A percentile compares a stretch with the other conserved stretches of the same genome.
These are phyloP conservation scores for Ilex aquifolium DNA, from an alignment of 257 asterid species.

Conservation along the genomic window DNA sequence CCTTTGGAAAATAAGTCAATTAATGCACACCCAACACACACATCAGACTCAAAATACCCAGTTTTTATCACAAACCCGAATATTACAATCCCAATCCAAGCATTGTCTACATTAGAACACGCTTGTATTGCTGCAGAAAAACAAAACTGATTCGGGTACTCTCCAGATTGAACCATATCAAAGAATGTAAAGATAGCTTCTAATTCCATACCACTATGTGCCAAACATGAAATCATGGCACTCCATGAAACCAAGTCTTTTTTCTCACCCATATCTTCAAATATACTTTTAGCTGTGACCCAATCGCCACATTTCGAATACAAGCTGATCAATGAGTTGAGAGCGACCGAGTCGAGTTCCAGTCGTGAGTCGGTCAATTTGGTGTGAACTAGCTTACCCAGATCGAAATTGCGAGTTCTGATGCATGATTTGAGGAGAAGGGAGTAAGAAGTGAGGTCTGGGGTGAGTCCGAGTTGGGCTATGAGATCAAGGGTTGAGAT, in stretches of 20 bases:
- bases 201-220: slow-evolving; percentile 36
- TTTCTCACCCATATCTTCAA: slow-evolving; percentile 46
- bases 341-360: slow-evolving; percentile 49
- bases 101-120: slow-evolving; percentile 45
- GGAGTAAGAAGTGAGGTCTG: slow-evolving; percentile 72
- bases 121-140: slow-evolving; percentile 71
- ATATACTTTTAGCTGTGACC: slow-evolving; percentile 53
- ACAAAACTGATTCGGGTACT: slow-evolving; percentile 71
- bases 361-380: slow-evolving; percentile 37
- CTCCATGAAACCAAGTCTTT: slow-evolving; percentile 89
- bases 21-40: slow-evolving; percentile 82
- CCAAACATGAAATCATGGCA: slow-evolving; percentile 84
- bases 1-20: slow-evolving; percentile 73
- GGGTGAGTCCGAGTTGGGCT: slow-evolving; percentile 42
- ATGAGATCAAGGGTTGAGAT: slow-evolving; percentile 68
- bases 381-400: slow-evolving; percentile 56
- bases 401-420: slow-evolving; percentile 52
- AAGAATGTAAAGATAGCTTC: slow-evolving; percentile 49
- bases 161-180: slow-evolving; percentile 64
- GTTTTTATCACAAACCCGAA: slow-evolving; percentile 65
- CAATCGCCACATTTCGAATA: slow-evolving; percentile 72
- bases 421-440: slow-evolving; percentile 90
- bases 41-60: slow-evolving; percentile 73
- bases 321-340: slow-evolving; percentile 76
- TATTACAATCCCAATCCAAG: slow-evolving; percentile 47